phyloP scores from a whole-genome alignment of 2,329 filamentous ascomycete genomes.

The Falciphora oryzae region DNA sequence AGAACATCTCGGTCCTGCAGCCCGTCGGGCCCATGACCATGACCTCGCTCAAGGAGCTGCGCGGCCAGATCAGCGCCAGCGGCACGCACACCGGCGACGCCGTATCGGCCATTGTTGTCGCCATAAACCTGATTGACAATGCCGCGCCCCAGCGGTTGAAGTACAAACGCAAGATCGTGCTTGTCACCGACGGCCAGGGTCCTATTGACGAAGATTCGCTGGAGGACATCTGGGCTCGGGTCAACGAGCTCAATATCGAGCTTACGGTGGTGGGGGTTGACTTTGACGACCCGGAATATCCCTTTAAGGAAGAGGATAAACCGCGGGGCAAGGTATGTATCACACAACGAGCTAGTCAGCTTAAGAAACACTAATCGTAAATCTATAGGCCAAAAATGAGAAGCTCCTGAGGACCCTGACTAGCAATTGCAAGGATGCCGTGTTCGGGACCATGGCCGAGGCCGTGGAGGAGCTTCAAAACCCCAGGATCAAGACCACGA shows the following conservation, averaged over 20 bases:
- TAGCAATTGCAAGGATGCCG: conserved; percentile 60
- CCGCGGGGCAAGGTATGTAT: conserved; percentile 54
- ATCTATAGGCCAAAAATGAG: conserved; percentile 63
- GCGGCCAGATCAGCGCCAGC: conserved; percentile 60
- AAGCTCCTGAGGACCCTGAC: conserved; percentile 56
- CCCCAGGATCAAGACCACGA: conserved; percentile 70
- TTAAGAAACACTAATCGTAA: conserved; percentile 13
- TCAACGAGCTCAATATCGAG: conserved; percentile 72
- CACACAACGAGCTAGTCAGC: background rate
- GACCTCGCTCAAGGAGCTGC: conserved; percentile 61
- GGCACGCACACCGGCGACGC: conserved; percentile 68
- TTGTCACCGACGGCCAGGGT: conserved; percentile 78
- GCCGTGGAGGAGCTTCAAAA: conserved; percentile 74
- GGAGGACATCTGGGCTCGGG: conserved; percentile 62
- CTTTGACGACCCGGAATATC: conserved; percentile 86
- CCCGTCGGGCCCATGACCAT: conserved; percentile 56
- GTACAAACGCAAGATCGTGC: conserved; percentile 71
- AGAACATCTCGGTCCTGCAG: conserved; percentile 77
- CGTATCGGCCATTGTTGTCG: conserved; percentile 81
- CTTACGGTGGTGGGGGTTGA: conserved; percentile 83
- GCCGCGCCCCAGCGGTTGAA: conserved; percentile 76
- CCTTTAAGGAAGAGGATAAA: conserved; percentile 90
- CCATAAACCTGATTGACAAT: conserved; percentile 73
- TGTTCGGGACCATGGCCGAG: conserved; percentile 79
- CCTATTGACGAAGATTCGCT: conserved; percentile 67